Conservation (phyloP, 352 stramenopile genomes). For the Globisporangium emineosum region DNA sequence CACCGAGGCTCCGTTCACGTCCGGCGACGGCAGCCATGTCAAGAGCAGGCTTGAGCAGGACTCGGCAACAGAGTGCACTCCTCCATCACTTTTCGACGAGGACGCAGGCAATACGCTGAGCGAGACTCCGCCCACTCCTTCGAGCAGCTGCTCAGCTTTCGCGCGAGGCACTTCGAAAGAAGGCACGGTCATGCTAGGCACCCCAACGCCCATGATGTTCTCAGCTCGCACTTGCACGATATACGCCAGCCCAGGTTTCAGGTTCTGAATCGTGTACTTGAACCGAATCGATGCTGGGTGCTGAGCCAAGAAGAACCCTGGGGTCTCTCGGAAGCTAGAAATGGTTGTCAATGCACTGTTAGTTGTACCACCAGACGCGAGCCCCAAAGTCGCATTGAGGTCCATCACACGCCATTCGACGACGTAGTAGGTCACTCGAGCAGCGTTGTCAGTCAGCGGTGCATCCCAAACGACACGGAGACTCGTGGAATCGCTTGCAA, state of each 20-base stretch:
- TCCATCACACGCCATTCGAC: constrained; percentile 80
- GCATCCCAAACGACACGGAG: constrained; percentile 87
- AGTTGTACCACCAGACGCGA: not conserved
- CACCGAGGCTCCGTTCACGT: constrained; percentile 42
- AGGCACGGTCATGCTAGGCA: constrained; percentile 28
- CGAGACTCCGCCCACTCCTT: constrained; percentile 49
- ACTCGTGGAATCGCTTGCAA: constrained; percentile 57
- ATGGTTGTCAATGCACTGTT: not conserved
- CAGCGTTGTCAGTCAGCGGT: constrained; percentile 81
- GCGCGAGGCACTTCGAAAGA: constrained; percentile 56
- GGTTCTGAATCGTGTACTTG: constrained; percentile 62
- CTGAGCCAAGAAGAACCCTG: constrained; percentile 45
- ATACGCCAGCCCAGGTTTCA: constrained; percentile 49
- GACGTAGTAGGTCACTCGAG: constrained; percentile 80
- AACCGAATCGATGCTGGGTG: constrained; percentile 48
- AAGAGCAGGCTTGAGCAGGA: constrained; percentile 41
- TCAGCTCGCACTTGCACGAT: constrained; percentile 51
- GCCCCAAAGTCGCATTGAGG: constrained; percentile 22
- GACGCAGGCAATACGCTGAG: constrained; percentile 44
- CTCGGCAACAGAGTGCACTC: constrained; percentile 30
- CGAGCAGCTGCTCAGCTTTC: constrained; percentile 44
- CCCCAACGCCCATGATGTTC: constrained; percentile 73
- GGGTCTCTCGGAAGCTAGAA: constrained; percentile 34
- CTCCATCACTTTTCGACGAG: constrained; percentile 12
- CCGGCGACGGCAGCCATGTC: constrained; percentile 47